phyloP scores from a whole-genome alignment of 192 early-diverging fungal species.

The Coemansia sp. region DNA sequence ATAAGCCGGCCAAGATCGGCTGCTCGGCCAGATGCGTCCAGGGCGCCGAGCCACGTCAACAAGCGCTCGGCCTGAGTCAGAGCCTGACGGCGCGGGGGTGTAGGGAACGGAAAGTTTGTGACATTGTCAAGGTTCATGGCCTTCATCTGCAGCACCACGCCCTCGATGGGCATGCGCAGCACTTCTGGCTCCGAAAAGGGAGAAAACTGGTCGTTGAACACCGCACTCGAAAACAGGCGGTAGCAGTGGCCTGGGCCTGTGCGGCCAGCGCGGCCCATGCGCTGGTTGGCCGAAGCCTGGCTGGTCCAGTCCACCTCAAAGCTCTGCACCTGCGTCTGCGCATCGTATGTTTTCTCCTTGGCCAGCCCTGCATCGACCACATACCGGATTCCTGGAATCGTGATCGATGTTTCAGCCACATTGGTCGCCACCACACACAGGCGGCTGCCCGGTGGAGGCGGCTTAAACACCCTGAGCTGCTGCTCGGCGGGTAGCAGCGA shows the following conservation, averaged over 20 bases:
- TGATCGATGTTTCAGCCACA: conserved; percentile 98
- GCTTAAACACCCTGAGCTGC: conserved; percentile 89
- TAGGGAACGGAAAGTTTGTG: conserved; percentile 96
- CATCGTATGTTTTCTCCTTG: conserved; percentile 85
- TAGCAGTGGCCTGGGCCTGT: conserved; percentile 97
- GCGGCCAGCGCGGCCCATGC: conserved; percentile 95
- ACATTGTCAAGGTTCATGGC: conserved; percentile 95
- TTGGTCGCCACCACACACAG: conserved; percentile 96
- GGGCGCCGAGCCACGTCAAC: conserved; percentile 74
- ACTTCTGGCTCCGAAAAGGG: conserved; percentile 90
- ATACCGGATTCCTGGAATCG: conserved; percentile 92
- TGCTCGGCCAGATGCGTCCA: conserved; percentile 65
- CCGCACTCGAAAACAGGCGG: conserved; percentile 87
- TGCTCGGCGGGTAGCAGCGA: conserved; percentile 87
- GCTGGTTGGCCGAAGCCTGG: conserved; percentile 89
- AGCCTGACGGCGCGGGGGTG: conserved; percentile 75
- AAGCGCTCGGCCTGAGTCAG: conserved; percentile 79
- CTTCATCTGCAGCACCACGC: conserved; percentile 97
- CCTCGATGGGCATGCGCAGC: conserved; percentile 90
- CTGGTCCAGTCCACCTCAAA: conserved; percentile 93
- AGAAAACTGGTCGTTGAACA: conserved; percentile 87
- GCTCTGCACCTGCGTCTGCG: conserved; percentile 83
- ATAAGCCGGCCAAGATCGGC: conserved; percentile 85
- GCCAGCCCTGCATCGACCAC: conserved; percentile 95
- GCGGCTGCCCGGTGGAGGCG: conserved; percentile 82